These are phyloP conservation scores for Neophaeococcomyces mojaviensis DNA, from an alignment of 2,329 filamentous ascomycete genomes.

Conservation along the genomic window DNA sequence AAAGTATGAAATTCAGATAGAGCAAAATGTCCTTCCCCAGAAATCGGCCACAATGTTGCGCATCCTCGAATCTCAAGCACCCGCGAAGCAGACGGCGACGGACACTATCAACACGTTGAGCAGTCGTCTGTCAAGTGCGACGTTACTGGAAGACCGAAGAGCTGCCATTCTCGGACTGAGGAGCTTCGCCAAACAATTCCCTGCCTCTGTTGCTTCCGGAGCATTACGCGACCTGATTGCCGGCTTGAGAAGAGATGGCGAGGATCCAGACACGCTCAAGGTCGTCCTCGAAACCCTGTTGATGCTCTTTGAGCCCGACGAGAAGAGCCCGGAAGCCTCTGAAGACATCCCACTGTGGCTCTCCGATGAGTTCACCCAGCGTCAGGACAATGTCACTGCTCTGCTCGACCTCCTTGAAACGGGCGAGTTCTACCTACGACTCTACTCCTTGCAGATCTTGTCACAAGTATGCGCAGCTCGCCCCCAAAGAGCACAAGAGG, in stretches of 20 bases:
- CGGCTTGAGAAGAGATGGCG: conserved; percentile 75
- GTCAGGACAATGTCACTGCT: conserved; percentile 90
- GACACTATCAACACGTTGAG: conserved; percentile 90
- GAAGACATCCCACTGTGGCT: conserved; percentile 95
- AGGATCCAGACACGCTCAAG: conserved; percentile 95
- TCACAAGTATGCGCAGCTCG: conserved; percentile 77
- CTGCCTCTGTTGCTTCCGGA: conserved; percentile 88
- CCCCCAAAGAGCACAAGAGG: conserved; percentile 88
- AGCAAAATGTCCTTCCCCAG: background rate
- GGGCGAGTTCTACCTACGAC: conserved; percentile 78
- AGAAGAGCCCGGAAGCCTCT: conserved; percentile 55
- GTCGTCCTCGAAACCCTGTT: conserved; percentile 89
- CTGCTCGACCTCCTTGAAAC: conserved; percentile 84
- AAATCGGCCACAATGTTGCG: conserved; percentile 38
- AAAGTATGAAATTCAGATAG: conserved; percentile 1
- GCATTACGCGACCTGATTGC: conserved; percentile 83
- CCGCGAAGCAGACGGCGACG: conserved; percentile 90
- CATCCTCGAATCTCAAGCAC: conserved; percentile 63
- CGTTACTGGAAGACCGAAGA: conserved; percentile 85
- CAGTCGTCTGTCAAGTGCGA: conserved; percentile 78
- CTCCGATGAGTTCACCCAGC: conserved; percentile 95
- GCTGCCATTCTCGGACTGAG: conserved; percentile 86
- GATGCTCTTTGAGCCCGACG: conserved; percentile 75
- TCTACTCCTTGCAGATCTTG: conserved; percentile 86
- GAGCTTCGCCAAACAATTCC: conserved; percentile 94